Conservation (phyloP, 345 rosid genomes). For the Acer yangbiense region DNA sequence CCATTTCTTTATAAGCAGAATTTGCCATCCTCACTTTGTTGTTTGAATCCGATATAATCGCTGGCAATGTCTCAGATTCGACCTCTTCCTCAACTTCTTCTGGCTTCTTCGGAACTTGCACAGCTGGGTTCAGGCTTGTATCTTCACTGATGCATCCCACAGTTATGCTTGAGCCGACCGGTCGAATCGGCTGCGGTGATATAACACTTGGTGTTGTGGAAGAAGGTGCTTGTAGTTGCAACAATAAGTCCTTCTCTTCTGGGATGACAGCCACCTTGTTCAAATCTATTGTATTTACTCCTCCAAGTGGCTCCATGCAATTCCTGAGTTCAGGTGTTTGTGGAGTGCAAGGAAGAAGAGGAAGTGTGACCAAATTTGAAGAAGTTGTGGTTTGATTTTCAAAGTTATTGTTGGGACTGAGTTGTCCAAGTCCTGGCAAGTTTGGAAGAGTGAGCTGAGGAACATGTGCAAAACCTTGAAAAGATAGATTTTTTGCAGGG, state of each 20-base stretch:
- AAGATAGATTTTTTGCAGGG: slow-evolving; percentile 30
- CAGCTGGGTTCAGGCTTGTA: slow-evolving; percentile 13
- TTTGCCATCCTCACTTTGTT: slow-evolving; percentile 81
- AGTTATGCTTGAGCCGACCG: slow-evolving; percentile 72
- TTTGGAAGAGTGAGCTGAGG: slow-evolving; percentile 42
- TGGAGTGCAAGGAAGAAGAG: slow-evolving; percentile 69
- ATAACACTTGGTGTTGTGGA: slow-evolving; percentile 39
- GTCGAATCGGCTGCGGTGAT: slow-evolving; percentile 74
- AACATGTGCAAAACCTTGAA: slow-evolving; percentile 42
- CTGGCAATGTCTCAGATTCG: slow-evolving; percentile 70
- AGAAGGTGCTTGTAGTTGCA: slow-evolving; percentile 59
- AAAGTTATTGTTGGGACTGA: slow-evolving; percentile 15
- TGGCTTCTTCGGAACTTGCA: slow-evolving; percentile 38
- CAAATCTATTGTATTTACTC: slow-evolving; percentile 52
- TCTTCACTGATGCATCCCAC: slow-evolving; percentile 59
- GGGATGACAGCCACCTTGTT: slow-evolving; percentile 49
- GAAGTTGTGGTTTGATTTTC: slow-evolving; percentile 29
- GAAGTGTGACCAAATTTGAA: slow-evolving; percentile 64
- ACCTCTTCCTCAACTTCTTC: slow-evolving; percentile 82
- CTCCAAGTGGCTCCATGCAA: slow-evolving; percentile 41
- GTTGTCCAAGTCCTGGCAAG: slow-evolving; percentile 11
- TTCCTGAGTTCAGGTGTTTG: slow-evolving; percentile 24
- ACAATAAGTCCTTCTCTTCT: slow-evolving; percentile 60
- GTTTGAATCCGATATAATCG: slow-evolving; percentile 74
- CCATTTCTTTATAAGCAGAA: slow-evolving; percentile 91